Evolutionary conservation across 1,139 yeast species (phyloP).

Genomic region (Scheffersomyces quercinus): DNA sequence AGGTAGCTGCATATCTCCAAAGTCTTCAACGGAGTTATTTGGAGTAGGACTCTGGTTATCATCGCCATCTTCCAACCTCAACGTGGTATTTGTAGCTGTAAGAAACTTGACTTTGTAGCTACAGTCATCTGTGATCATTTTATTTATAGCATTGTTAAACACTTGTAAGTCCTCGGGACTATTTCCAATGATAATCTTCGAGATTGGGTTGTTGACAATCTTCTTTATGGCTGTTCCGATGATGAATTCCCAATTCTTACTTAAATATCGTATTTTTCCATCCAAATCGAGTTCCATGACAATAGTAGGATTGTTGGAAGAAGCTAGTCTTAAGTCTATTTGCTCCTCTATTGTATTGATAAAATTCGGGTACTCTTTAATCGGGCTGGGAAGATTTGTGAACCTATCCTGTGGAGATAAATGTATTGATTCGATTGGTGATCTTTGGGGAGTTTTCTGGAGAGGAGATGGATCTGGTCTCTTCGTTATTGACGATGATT

Average conservation of each 20-base stretch:
- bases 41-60: conserved; percentile 21
- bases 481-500: too few species aligned
- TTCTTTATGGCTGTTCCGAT: conserved; percentile 65
- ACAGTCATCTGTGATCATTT: conserved; percentile 72
- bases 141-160: conserved; percentile 67
- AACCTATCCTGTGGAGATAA: too few species aligned
- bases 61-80: conserved; percentile 4
- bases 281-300: conserved; percentile 81
- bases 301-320: conserved; percentile 73
- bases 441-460: background rate
- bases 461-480: too few species aligned
- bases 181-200: conserved; percentile 66
- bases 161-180: conserved; percentile 62
- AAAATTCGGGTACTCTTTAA: background rate
- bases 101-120: conserved; percentile 77
- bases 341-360: conserved; percentile 39
- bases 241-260: conserved; percentile 74
- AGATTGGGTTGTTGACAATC: conserved; percentile 59
- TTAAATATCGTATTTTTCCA: conserved; percentile 72
- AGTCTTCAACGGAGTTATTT: conserved; percentile 20
- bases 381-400: background rate
- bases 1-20: conserved; percentile 1
- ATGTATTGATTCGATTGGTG: too few species aligned
- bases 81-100: conserved; percentile 49
- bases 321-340: conserved; percentile 54